Evolutionary conservation across 1,284 basidiomycete species (phyloP), one percentile per base, ranked within the genome.

Genomic region (Naganishia liquefaciens): DNA sequence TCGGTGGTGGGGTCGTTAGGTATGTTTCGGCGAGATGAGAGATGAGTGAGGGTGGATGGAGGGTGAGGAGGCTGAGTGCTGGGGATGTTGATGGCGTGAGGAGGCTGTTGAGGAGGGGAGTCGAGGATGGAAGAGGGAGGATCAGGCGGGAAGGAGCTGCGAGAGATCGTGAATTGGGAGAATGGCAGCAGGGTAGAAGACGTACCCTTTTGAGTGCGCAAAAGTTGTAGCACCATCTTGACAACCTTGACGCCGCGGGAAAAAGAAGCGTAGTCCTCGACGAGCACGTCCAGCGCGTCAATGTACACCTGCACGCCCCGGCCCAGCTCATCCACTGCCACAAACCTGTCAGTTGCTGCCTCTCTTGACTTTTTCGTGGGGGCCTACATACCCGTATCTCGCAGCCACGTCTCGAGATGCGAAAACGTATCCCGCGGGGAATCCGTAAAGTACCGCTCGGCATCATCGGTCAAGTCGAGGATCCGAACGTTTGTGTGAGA

Each of bases 31-130:
- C 81, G 60, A 93, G 76, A 72, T 89, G 84, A 10, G 74, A 73
- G 43, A 93, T 77, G 54, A 92, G 81, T 3, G 79, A 78, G 0
- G 86, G 82, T 10, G 88, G 87, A 71, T 90, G 87, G 0, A 86
- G 83, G 50, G 82, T 84, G 9, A 91, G 70, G 66, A 87, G 85
- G 0, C 84, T 81, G 44, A 93, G 78, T 1, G 87, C 82, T 0
- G 87, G 25, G 0, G 87, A 88, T 74, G 91, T 86, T 5, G 82
- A 75, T 0, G 88, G 84, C 43, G 86, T 81, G 19, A 82, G 79
- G 63, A 93, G 75, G 46, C 86, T 75, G 5, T 84, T 78, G 15
- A 85, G 72, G 49, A 90, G 75, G 5, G 83, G 73, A 4, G 84
- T 85, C 7, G 80, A 79, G 0, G 83, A 75, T 39, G 84, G 80